Base-by-base conservation (phyloP, 371 early-diverging fungal species). In the Rhizopus microsporus region DNA sequence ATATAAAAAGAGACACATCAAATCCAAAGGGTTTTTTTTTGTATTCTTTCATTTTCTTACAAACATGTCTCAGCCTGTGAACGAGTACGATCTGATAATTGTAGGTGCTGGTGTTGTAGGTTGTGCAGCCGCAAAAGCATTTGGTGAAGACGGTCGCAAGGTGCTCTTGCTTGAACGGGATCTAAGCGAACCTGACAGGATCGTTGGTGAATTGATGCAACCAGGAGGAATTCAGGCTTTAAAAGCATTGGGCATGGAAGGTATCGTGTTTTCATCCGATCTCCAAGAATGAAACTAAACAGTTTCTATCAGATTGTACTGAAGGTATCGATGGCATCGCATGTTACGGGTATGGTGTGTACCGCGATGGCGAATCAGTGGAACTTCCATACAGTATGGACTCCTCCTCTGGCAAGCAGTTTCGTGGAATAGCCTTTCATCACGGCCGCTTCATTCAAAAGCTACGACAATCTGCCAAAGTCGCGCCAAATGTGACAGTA, bases 171-270 rank as follows among this genome's bases (percentile, higher is more conserved):
- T 86, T 75, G 98, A 97, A 67, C 80, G 96, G 54, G 94, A 92
- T 67, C 81, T 93, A 77, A 78, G 59, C 33, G 91, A 95, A 67
- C 97, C 97, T 1, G 96, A 96, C 74, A 86, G 98, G 33, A 96
- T 97, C 59, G 98, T 96, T 17, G 98, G 98, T 37, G 98, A 97
- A 70, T 74, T 96, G 47, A 76, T 97, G 78, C 97, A 96, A 68
- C 98, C 98, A 3, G 93, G 96, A 33, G 97, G 98, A 53, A 82
- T 89, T 52, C 74, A 86, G 56, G 94, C 94, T 17, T 75, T 97
- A 50, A 77, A 82, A 54, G 59, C 75, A 49, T 77, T 96, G 6
- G 95, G 93, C 3, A 74, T 97, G 34, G 80, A 78, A 65, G 80
- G 85, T 80, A 63, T 13, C 2, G 35, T 12, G 31, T 32, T 34